Base-by-base conservation (phyloP, 2,329 filamentous ascomycete genomes). In the Tolypocladium inflatum region DNA sequence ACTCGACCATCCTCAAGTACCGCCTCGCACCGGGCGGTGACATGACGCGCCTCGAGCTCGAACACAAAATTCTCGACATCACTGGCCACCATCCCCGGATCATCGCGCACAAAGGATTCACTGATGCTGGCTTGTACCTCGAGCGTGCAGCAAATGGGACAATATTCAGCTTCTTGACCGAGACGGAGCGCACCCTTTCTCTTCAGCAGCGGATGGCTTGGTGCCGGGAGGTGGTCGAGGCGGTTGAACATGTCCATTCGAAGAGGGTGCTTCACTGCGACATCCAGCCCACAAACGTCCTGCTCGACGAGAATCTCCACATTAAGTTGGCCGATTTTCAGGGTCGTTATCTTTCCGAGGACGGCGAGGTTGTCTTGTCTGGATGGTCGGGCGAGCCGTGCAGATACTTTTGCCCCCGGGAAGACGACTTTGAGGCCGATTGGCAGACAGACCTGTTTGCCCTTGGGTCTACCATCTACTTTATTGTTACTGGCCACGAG, bases 1-100 rank as follows among this genome's bases (percentile, higher is more conserved):
- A 63, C 19, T 62, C 58, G 5, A 64, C 61, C 23, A 56, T 66
- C 55, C 39, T 66, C 21, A 64, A 65, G 55, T 65, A 65, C 58
- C 55, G 62, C 37, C 61, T 64, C 39, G 57, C 56, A 35, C 57
- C 54, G 11, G 57, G 57, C 33, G 60, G 60, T 21, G 60, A 63
- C 48, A 60, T 55, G 43, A 57, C 55, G 19, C 54, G 63, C 7
- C 59, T 65, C 45, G 38, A 61, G 23, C 42, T 50, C 26, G 63
- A 65, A 45, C 38, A 55, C 35, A 53, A 39, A 43, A 45, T 65
- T 54, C 59, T 64, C 19, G 21, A 53, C n/a, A 57, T 59, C 10
- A 37, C 62, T 48, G 61, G 60, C 30, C 42, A 45, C n/a, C 60
- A 63, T 54, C n/a, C 38, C 2, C 57, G 56, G 19, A 59, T 63